phyloP scores from a whole-genome alignment of 352 stramenopile genomes.

The Globisporangium rhizosaccharum region DNA sequence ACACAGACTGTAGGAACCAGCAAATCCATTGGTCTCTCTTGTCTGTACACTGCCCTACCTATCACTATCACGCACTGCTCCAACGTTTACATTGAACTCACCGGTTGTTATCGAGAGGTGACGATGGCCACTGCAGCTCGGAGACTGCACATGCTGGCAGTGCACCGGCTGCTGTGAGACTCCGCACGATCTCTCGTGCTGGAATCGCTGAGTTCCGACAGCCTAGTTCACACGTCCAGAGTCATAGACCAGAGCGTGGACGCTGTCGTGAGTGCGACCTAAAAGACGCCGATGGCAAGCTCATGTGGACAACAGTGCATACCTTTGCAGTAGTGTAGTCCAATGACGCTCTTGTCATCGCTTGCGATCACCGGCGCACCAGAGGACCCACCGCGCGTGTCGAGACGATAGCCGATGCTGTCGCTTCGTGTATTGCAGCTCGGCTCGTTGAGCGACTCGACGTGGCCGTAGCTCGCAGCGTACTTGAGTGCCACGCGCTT shows the following conservation, averaged over 20 bases:
- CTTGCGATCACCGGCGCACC: constrained; percentile 39
- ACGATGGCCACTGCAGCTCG: constrained; percentile 6
- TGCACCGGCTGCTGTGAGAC: constrained; percentile 8
- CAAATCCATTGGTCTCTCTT: neutral
- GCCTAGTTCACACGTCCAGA: constrained; percentile 4
- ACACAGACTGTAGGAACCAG: neutral
- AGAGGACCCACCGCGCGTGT: constrained; percentile 45
- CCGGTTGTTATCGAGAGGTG: neutral
- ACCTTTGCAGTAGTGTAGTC: constrained; percentile 49
- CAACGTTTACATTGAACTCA: neutral
- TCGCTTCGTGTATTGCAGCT: constrained; percentile 30
- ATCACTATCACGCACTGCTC: neutral
- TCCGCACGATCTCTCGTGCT: constrained; percentile 24
- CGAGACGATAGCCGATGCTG: constrained; percentile 38
- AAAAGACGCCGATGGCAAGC: too few species aligned
- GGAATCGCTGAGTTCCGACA: constrained; percentile 39
- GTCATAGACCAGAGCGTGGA: neutral
- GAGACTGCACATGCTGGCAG: constrained; percentile 22
- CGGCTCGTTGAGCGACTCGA: constrained; percentile 18
- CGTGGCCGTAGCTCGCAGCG: constrained; percentile 15
- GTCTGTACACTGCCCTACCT: neutral
- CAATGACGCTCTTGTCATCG: constrained; percentile 32
- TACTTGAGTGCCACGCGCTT: constrained; percentile 50
- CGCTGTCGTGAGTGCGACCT: neutral
- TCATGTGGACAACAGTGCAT: too few species aligned